Conservation (phyloP, 352 stramenopile genomes). For the Globisporangium rhizosaccharum region DNA sequence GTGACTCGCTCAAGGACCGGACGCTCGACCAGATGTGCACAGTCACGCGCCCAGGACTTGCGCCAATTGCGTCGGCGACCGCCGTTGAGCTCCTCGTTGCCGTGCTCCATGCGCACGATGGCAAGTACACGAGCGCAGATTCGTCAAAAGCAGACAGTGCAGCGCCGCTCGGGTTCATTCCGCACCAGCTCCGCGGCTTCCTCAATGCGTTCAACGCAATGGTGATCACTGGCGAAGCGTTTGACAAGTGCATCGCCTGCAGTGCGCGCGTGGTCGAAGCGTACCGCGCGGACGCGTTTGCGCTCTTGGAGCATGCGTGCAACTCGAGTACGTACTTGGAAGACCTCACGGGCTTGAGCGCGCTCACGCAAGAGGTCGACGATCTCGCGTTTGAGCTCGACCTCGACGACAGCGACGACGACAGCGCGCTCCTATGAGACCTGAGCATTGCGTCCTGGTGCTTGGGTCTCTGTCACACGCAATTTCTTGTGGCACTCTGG, state of each 20-base stretch:
- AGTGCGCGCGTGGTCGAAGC: conserved; percentile 84
- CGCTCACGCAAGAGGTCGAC: conserved; percentile 54
- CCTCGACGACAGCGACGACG: conserved; percentile 63
- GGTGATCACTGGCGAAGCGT: conserved; percentile 85
- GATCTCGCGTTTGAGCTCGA: conserved; percentile 67
- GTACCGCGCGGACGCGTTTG: conserved; percentile 54
- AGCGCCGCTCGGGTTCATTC: conserved; percentile 78
- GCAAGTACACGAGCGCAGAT: conserved; percentile 56
- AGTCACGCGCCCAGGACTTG: conserved; percentile 95
- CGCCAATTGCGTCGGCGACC: conserved; percentile 89
- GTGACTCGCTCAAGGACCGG: conserved; percentile 95
- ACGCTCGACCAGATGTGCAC: conserved; percentile 99
- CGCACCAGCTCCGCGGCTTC: conserved; percentile 95
- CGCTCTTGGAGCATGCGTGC: conserved; percentile 55
- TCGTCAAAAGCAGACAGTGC: conserved; percentile 44
- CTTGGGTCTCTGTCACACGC: background rate
- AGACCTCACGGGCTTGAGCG: conserved; percentile 68
- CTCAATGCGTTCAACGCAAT: conserved; percentile 89
- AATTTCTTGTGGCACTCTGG: background rate
- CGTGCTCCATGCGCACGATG: conserved; percentile 90
- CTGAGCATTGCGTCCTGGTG: no score
- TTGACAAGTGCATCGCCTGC: conserved; percentile 96
- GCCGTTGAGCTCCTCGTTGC: conserved; percentile 96
- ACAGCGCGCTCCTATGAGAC: conserved; percentile 45
- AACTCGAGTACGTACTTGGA: conserved; percentile 72